Evolutionary conservation across 2,329 filamentous ascomycete species (phyloP).

Genomic region (Daldinia sp.): DNA sequence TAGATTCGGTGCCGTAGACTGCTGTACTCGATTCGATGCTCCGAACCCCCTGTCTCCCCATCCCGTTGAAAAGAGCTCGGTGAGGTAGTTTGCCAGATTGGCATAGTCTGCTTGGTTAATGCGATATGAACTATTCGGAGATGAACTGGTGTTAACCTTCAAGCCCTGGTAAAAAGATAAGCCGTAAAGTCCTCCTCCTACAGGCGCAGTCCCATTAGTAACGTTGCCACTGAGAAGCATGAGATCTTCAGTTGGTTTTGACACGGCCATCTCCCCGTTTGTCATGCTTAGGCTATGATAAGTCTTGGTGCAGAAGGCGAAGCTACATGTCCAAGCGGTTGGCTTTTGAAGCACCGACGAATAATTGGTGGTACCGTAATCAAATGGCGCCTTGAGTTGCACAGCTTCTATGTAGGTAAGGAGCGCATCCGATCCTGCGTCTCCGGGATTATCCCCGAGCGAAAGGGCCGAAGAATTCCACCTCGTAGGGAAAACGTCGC

Average conservation of each 20-base stretch:
- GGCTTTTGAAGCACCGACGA: neutral
- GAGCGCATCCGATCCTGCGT: neutral
- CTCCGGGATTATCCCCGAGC: neutral
- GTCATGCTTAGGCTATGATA: neutral
- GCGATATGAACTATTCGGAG: neutral
- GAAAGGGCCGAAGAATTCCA: neutral
- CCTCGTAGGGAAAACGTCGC: constrained; percentile 1
- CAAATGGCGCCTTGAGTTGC: neutral
- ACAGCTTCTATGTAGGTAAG: neutral
- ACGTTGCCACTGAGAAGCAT: neutral
- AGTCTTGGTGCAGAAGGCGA: neutral
- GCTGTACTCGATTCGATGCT: neutral
- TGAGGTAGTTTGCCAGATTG: neutral
- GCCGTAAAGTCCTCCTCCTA: neutral
- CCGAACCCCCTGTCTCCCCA: constrained; percentile 4
- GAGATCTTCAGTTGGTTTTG: neutral
- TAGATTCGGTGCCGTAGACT: neutral
- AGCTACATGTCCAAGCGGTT: neutral
- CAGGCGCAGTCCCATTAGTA: neutral
- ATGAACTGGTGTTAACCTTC: neutral
- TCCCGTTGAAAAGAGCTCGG: neutral
- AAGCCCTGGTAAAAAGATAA: neutral
- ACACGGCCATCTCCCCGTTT: neutral
- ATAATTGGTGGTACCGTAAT: neutral
- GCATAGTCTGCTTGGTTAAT: constrained; percentile 1